A percentile compares a stretch with the other conserved stretches of the same genome.
These are phyloP conservation scores for Rhexocercosporidium sp. DNA, from an alignment of 2,329 filamentous ascomycete genomes.

Conservation along the genomic window DNA sequence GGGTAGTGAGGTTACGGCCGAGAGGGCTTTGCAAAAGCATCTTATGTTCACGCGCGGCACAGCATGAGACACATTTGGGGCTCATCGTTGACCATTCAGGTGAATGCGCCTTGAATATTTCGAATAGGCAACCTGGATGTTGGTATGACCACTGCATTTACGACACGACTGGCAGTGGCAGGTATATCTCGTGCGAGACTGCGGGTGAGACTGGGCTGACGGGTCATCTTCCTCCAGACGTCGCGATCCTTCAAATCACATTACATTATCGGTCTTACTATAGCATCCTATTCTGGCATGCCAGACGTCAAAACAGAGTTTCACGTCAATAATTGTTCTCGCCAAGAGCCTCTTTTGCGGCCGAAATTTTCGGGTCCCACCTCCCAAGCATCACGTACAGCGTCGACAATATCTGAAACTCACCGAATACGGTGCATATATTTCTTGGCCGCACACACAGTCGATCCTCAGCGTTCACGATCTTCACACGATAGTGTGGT, in stretches of 20 bases:
- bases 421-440: constrained; percentile 12
- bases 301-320: not conserved
- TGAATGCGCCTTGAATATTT: not conserved
- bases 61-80: not conserved
- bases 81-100: not conserved
- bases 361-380: not conserved
- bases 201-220: not conserved
- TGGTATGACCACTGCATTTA: not conserved
- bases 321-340: not conserved
- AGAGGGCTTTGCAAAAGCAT: not conserved
- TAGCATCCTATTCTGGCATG: not conserved
- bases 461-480: not conserved
- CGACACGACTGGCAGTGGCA: not conserved
- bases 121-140: not conserved
- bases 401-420: not conserved
- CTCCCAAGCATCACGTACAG: not conserved
- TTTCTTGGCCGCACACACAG: not conserved
- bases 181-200: not conserved
- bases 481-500: not conserved
- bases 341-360: constrained; percentile 9
- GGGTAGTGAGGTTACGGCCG: not conserved
- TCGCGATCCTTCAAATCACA: not conserved
- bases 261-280: not conserved
- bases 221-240: not conserved
- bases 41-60: not conserved